Base-by-base conservation (phyloP, 2,329 filamentous ascomycete genomes). In the Epichloe sp. region DNA sequence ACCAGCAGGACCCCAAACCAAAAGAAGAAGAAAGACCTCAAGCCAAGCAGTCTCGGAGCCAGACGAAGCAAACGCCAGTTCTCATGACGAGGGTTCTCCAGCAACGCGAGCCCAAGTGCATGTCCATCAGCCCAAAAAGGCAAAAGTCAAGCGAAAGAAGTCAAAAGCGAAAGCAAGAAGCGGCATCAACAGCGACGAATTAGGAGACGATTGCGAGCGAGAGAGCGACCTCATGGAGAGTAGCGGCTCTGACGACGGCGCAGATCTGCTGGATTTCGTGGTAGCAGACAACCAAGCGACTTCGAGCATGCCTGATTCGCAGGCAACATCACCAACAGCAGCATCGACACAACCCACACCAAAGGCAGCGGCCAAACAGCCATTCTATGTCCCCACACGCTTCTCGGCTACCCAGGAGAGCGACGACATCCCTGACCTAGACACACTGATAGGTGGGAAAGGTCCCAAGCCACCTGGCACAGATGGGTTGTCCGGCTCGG, bases 231-330 rank as follows among this genome's bases (percentile, higher is more conserved):
- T 71, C 51, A 61, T 71, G 52, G 69, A 72, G 47, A 69, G 66
- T 17, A 69, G 73, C 54, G 73, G 69, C 14, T 75, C 71, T 0
- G 75, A 77, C 52, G 66, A 69, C 52, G 73, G 72, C 12, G 68
- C 64, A 44, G 76, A 79, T 55, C 62, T 80, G 14, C 52, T 78
- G 57, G 68, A 80, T 67, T 76, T 86, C 65, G 61, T 86, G 59
- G 70, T 82, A 60, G 62, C 69, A 56, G 64, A 80, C 63, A 64
- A 81, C 53, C 60, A 62, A 37, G 54, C 64, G 4, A 59, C 60
- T 0, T 71, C 69, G 1, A 71, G 70, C 55, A 63, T 64, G 57
- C 60, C 54, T 34, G 61, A 65, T 14, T 65, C 62, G 5, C 55
- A 56, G 34, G 59, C 60, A 14, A 61, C 64, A n/a, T 61, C 63